phyloP scores from a whole-genome alignment of 2,329 filamentous ascomycete species.

The Cladophialophora carrionii region DNA sequence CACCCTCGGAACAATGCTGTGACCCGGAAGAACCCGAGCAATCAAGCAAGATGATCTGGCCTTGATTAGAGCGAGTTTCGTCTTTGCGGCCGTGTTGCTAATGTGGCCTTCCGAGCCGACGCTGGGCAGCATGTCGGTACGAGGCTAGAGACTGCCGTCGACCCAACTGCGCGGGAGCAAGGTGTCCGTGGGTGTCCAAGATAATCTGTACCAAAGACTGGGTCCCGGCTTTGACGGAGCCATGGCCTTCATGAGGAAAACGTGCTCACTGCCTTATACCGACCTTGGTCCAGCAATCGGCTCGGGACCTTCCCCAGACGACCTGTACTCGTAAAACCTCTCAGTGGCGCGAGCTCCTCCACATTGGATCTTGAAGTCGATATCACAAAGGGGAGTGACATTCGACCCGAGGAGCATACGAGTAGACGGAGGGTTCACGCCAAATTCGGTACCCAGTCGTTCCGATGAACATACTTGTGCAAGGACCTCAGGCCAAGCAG shows the following conservation, averaged over 20 bases:
- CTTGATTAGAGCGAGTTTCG: neutral
- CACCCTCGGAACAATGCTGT: neutral
- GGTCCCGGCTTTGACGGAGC: neutral
- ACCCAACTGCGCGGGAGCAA: neutral
- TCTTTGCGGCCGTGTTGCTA: neutral
- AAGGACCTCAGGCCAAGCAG: too few relatives aligned
- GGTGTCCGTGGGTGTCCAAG: neutral
- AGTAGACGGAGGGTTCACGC: neutral
- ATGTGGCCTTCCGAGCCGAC: neutral
- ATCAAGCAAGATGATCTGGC: neutral
- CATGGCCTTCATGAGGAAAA: neutral
- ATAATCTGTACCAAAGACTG: neutral
- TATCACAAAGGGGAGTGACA: neutral
- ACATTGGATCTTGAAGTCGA: neutral
- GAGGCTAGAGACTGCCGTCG: neutral
- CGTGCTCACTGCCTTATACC: neutral
- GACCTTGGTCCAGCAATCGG: neutral
- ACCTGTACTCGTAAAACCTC: neutral
- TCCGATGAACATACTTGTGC: neutral
- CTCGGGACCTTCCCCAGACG: neutral
- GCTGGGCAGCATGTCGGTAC: neutral
- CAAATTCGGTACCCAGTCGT: neutral
- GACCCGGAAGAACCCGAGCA: too few relatives aligned
- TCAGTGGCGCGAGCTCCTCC: neutral
- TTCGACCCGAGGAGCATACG: neutral